A percentile compares a stretch with the other conserved stretches of the same genome.
Conservation (phyloP, 352 stramenopile species). For the Pythium periplocum region DNA sequence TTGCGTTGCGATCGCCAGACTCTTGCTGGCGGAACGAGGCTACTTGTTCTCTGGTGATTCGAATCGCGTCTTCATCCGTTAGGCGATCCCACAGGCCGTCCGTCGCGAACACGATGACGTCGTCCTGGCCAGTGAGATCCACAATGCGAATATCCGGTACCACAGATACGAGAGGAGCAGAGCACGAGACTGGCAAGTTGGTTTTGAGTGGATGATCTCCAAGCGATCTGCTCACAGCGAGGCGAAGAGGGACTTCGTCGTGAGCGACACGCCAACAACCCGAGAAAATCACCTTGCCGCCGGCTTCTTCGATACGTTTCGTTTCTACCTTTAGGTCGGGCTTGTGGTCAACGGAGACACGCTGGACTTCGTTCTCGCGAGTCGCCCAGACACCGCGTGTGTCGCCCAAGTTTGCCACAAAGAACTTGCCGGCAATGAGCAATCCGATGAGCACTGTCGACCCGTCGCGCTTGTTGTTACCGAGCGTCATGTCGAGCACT, state of each 20-base stretch:
- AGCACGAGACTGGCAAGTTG: slow-evolving; percentile 52
- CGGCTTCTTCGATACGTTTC: slow-evolving; percentile 50
- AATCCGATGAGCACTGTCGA: slow-evolving; percentile 72
- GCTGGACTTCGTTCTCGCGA: slow-evolving; percentile 33
- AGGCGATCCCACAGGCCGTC: slow-evolving; percentile 79
- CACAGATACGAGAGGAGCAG: slow-evolving; percentile 59
- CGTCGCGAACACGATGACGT: slow-evolving; percentile 71
- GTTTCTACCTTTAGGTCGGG: slow-evolving; percentile 59
- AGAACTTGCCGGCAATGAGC: slow-evolving; percentile 63
- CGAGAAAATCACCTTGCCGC: slow-evolving; percentile 75
- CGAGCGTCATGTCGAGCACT: slow-evolving; percentile 61
- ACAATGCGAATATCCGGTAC: slow-evolving; percentile 66
- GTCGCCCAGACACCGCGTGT: slow-evolving; percentile 54
- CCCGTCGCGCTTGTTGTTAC: slow-evolving; percentile 64
- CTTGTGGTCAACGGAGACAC: slow-evolving; percentile 79
- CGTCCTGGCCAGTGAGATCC: slow-evolving; percentile 42
- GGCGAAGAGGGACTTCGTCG: slow-evolving; percentile 54
- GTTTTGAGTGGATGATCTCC: slow-evolving; percentile 78
- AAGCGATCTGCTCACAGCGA: slow-evolving; percentile 74
- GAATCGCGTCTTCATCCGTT: slow-evolving; percentile 58
- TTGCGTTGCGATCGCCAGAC: slow-evolving; percentile 26
- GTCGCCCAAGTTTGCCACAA: slow-evolving; percentile 76
- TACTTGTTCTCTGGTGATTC: slow-evolving; percentile 52
- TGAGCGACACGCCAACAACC: slow-evolving; percentile 82
- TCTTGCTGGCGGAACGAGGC: slow-evolving; percentile 18